These are phyloP conservation scores for Eucalyptus sp. DNA, from an alignment of 345 rosid species.

Conservation along the genomic window DNA sequence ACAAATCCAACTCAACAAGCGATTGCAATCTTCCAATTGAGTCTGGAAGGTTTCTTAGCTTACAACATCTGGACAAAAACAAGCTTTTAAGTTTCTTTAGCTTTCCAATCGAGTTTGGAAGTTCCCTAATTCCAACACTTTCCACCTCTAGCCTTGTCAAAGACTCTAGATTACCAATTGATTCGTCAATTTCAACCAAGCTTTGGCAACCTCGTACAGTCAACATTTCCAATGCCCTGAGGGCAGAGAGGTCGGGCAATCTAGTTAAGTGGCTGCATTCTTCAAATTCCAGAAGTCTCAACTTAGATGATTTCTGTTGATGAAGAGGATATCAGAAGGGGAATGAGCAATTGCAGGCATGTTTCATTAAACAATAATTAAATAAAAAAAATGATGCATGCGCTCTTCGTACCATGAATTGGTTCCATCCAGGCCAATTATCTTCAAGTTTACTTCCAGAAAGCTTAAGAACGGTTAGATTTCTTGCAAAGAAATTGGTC, in stretches of 20 bases:
- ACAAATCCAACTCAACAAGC: background rate
- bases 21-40: background rate
- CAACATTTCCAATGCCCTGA: background rate
- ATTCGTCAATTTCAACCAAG: background rate
- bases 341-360: too few relatives aligned
- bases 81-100: background rate
- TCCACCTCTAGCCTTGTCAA: background rate
- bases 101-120: background rate
- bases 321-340: background rate
- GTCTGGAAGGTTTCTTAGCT: background rate
- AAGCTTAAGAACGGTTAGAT: too few relatives aligned
- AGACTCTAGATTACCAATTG: background rate
- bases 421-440: rapidly evolving
- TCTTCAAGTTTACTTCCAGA: too few relatives aligned
- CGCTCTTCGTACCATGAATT: too few relatives aligned
- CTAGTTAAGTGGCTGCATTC: background rate
- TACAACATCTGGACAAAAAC: background rate
- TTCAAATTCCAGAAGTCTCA: background rate
- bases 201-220: background rate
- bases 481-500: too few relatives aligned
- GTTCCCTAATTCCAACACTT: background rate
- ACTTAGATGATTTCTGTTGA: background rate
- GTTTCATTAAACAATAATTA: too few relatives aligned
- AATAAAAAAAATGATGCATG: background rate
- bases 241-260: background rate